Evolutionary conservation across 208 protist genomes (phyloP).

Genomic region (Vickermania ingenoplastis): DNA sequence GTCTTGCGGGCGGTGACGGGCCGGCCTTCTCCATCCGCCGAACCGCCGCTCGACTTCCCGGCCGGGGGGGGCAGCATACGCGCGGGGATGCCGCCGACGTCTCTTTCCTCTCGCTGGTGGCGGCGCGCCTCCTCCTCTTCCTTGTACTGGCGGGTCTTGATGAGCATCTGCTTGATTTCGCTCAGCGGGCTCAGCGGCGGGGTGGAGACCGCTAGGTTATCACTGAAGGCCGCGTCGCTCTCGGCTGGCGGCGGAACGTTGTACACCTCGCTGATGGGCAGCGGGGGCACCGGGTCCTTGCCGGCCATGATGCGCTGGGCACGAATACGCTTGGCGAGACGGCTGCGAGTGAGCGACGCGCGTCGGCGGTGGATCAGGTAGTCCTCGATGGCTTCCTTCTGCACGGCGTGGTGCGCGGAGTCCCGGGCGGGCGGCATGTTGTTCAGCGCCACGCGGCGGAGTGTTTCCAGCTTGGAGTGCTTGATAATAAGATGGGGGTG

Average conservation of each 20-base stretch:
- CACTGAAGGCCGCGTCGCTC: neutral
- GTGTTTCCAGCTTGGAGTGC: slow-evolving; percentile 22
- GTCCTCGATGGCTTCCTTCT: slow-evolving; percentile 21
- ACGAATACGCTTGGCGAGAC: neutral
- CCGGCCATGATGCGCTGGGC: neutral
- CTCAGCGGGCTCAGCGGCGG: neutral
- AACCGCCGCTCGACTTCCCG: neutral
- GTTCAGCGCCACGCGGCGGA: slow-evolving; percentile 24
- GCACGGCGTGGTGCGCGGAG: slow-evolving; percentile 1
- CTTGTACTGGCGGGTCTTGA: neutral
- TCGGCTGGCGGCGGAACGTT: neutral
- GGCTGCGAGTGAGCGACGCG: slow-evolving; percentile 3
- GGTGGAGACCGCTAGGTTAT: neutral
- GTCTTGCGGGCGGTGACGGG: too few relatives aligned
- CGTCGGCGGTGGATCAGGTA: slow-evolving; percentile 20
- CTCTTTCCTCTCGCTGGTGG: neutral
- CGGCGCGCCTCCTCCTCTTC: slow-evolving; percentile 4
- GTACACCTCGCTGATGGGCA: neutral
- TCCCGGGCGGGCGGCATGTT: slow-evolving; percentile 17
- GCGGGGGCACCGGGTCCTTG: neutral
- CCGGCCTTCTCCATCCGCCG: neutral
- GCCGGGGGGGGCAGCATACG: neutral
- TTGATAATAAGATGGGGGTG: slow-evolving; percentile 42
- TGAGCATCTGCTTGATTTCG: neutral
- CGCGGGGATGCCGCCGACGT: neutral